Percentiles rank a stretch among this genome's conserved stretches.
These are phyloP conservation scores for Cystofilobasidium capitatum DNA, from an alignment of 768 basidiomycete genomes.

Conservation along the genomic window DNA sequence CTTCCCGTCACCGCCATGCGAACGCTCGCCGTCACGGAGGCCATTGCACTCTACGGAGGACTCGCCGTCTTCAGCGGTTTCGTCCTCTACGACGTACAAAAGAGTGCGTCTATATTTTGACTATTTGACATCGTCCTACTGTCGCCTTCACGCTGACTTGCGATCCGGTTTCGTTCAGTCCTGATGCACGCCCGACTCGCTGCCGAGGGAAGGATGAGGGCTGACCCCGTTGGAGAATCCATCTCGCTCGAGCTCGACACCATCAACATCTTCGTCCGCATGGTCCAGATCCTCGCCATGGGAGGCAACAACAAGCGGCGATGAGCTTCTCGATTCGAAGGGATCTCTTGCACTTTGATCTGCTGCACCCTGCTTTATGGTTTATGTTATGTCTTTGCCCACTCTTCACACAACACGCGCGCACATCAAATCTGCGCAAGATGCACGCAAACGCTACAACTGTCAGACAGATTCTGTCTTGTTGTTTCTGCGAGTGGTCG, in stretches of 20 bases:
- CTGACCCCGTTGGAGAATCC: slow-evolving; percentile 69
- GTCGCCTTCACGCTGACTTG: background rate
- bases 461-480: too few species aligned
- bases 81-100: slow-evolving; percentile 64
- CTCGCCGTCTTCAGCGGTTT: slow-evolving; percentile 79
- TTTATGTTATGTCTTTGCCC: background rate
- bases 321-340: too few species aligned
- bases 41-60: slow-evolving; percentile 75
- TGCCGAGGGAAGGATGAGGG: slow-evolving; percentile 55
- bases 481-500: too few species aligned
- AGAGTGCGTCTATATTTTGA: slow-evolving; percentile 32
- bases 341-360: background rate
- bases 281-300: slow-evolving; percentile 48
- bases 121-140: slow-evolving; percentile 1
- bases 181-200: slow-evolving; percentile 60
- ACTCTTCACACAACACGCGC: too few species aligned
- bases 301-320: too few species aligned
- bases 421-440: too few species aligned
- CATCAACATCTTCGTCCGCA: slow-evolving; percentile 61
- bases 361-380: background rate
- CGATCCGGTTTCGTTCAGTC: slow-evolving; percentile 39
- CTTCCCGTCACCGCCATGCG: slow-evolving; percentile 68
- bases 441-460: too few species aligned
- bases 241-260: slow-evolving; percentile 72
- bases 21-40: slow-evolving; percentile 62